Evolutionary conservation across 768 basidiomycete genomes (phyloP).

Genomic region (Trichaptum fuscoviolaceum): DNA sequence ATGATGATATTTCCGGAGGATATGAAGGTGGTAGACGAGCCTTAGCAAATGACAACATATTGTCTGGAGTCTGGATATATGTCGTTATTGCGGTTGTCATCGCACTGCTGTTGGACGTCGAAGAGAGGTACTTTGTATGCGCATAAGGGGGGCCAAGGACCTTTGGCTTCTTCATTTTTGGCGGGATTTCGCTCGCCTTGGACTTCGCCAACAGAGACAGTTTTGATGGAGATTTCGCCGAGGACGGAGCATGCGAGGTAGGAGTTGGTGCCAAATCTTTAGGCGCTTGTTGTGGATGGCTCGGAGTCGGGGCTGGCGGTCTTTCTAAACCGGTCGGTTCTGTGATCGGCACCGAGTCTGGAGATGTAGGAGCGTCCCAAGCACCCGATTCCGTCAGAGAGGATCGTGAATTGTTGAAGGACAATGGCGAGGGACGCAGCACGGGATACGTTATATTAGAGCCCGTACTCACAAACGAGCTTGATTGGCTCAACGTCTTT

Average conservation of each 20-base stretch:
- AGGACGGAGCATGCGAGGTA: slow-evolving; percentile 17
- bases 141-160: slow-evolving; percentile 19
- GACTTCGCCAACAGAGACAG: slow-evolving; percentile 69
- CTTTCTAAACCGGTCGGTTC: slow-evolving; percentile 17
- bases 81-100: slow-evolving; percentile 83
- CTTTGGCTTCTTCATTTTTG: slow-evolving; percentile 4
- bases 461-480: slow-evolving; percentile 47
- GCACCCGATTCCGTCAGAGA: slow-evolving; percentile 15
- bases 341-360: slow-evolving; percentile 10
- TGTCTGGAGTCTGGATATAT: slow-evolving; percentile 67
- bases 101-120: slow-evolving; percentile 78
- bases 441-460: slow-evolving; percentile 70
- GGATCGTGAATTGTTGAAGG: slow-evolving; percentile 25
- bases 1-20: slow-evolving; percentile 4
- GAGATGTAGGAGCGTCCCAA: slow-evolving; percentile 23
- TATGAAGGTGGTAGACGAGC: slow-evolving; percentile 21
- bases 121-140: slow-evolving; percentile 67
- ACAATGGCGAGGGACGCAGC: slow-evolving; percentile 63
- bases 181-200: slow-evolving; percentile 28
- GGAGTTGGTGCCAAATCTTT: slow-evolving; percentile 15
- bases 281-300: slow-evolving; percentile 9
- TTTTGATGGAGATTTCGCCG: slow-evolving; percentile 52
- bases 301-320: slow-evolving; percentile 6
- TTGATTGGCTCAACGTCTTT: slow-evolving; percentile 35
- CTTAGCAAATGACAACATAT: slow-evolving; percentile 35